Percentiles rank a stretch among this genome's conserved stretches.
These are phyloP conservation scores for Botrytis hyacinthi DNA, from an alignment of 2,329 filamentous ascomycete species.

Conservation along the genomic window DNA sequence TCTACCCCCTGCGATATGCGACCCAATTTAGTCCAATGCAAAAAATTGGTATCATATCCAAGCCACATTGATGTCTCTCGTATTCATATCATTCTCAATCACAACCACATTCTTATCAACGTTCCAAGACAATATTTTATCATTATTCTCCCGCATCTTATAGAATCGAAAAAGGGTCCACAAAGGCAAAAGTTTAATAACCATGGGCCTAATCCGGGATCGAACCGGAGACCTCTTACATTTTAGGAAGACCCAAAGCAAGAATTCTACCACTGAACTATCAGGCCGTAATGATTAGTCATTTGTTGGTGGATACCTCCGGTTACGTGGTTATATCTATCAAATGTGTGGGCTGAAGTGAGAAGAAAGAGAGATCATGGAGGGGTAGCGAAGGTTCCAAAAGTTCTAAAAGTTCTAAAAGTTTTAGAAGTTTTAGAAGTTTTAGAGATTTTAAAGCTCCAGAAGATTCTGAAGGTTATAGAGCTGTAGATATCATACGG, in stretches of 20 bases:
- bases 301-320: rapidly evolving
- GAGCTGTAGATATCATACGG: too few relatives aligned
- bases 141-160: not conserved
- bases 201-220: slow-evolving; percentile 5
- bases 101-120: not conserved
- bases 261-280: slow-evolving; percentile 19
- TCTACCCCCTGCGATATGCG: not conserved
- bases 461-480: too few relatives aligned
- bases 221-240: slow-evolving; percentile 17
- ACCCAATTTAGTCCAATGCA: not conserved
- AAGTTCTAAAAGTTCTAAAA: too few relatives aligned
- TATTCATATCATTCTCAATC: not conserved
- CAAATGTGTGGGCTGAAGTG: not conserved
- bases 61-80: not conserved
- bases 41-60: not conserved
- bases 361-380: not conserved
- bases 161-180: not conserved
- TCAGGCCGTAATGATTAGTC: not conserved
- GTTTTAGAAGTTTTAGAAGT: too few relatives aligned
- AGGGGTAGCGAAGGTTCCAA: not conserved
- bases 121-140: too few relatives aligned
- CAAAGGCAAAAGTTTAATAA: rapidly evolving
- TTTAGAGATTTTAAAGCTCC: too few relatives aligned
- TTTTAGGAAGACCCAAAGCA: not conserved
- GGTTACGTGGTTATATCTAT: rapidly evolving